Conservation (phyloP, 345 rosid genomes). For the Lenwebbia sp. region DNA sequence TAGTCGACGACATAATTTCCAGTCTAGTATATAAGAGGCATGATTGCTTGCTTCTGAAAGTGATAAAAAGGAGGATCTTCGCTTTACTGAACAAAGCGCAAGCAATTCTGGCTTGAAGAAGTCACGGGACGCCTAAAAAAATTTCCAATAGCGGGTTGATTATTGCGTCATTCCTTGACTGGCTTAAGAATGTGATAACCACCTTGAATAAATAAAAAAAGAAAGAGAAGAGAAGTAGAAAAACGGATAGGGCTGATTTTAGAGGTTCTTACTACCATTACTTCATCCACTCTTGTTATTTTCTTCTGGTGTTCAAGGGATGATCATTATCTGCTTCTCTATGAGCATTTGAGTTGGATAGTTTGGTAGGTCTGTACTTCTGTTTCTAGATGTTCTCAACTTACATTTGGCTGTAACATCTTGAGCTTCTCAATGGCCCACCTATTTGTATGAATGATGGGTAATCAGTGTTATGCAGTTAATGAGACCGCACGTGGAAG, state of each 20-base stretch:
- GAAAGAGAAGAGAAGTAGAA: not conserved
- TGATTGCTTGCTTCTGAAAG: not conserved
- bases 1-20: not conserved
- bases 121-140: not conserved
- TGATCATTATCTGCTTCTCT: not conserved
- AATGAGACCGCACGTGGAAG: slow-evolving; percentile 35
- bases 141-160: not conserved
- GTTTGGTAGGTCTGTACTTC: not conserved
- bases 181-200: not conserved
- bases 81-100: not conserved
- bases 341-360: not conserved
- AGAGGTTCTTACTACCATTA: not conserved
- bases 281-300: not conserved
- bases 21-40: not conserved
- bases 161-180: not conserved
- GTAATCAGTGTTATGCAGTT: slow-evolving; percentile 9
- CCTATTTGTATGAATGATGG: not conserved
- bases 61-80: not conserved
- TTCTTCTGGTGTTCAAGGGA: not conserved
- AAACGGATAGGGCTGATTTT: not conserved
- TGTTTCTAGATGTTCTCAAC: not conserved
- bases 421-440: not conserved
- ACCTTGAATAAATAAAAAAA: not conserved
- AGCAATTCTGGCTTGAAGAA: not conserved
- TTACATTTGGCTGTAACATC: not conserved